A percentile compares a stretch with the other conserved stretches of the same genome.
These are phyloP conservation scores for Lactarius sanguifluus DNA, from an alignment of 768 basidiomycete genomes.

Conservation along the genomic window DNA sequence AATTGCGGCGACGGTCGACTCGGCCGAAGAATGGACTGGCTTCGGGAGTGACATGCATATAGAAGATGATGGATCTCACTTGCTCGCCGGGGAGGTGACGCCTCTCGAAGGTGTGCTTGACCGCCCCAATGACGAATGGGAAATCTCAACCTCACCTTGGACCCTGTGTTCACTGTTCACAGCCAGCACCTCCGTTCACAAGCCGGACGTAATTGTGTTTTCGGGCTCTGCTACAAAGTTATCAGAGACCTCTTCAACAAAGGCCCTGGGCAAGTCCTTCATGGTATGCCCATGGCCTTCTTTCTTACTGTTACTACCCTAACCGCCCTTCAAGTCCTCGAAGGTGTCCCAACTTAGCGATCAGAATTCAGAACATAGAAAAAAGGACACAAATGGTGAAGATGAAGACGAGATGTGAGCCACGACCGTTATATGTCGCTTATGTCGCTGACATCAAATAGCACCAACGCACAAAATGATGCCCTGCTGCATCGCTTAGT, in stretches of 20 bases:
- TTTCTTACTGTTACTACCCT: slow-evolving; percentile 9
- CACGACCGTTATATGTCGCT: slow-evolving; percentile 18
- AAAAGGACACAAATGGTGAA: slow-evolving; percentile 38
- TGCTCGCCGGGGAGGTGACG: slow-evolving; percentile 2
- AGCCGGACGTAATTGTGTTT: slow-evolving; percentile 59
- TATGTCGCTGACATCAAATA: slow-evolving; percentile 35
- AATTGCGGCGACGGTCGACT: slow-evolving; percentile 1
- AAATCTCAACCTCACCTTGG: slow-evolving; percentile 27
- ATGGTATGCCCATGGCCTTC: slow-evolving; percentile 54
- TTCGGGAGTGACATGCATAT: slow-evolving; percentile 29
- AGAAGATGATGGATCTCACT: slow-evolving; percentile 22
- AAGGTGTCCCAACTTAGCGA: slow-evolving; percentile 62
- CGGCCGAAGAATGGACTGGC: slow-evolving; percentile 47
- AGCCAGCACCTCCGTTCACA: slow-evolving; percentile 35
- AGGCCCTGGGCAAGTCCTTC: slow-evolving; percentile 61
- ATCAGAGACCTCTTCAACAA: slow-evolving; percentile 34
- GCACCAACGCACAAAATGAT: slow-evolving; percentile 77
- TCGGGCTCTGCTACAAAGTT: slow-evolving; percentile 37
- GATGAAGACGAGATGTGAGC: slow-evolving; percentile 54
- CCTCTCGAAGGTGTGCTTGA: slow-evolving; percentile 19
- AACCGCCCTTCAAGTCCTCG: slow-evolving; percentile 57
- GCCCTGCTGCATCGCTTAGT: slow-evolving; percentile 74
- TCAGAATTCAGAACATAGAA: slow-evolving; percentile 22
- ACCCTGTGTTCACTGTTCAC: slow-evolving; percentile 48
- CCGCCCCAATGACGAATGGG: background rate